Evolutionary conservation across 2,329 filamentous ascomycete genomes (phyloP).

Genomic region (Stagonosporopsis tanaceti): DNA sequence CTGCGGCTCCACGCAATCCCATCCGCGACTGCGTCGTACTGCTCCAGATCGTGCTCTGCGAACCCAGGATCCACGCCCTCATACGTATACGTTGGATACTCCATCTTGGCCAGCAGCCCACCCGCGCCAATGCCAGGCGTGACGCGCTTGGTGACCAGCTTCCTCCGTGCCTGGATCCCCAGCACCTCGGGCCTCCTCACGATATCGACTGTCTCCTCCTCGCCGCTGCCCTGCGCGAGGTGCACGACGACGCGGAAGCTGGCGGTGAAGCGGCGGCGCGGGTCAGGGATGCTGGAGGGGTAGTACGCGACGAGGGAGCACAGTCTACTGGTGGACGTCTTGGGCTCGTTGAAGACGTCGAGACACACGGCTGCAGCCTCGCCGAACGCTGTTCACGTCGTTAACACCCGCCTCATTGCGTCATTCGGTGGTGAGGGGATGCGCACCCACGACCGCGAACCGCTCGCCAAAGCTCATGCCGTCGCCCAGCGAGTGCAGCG

Average conservation of each 20-base stretch:
- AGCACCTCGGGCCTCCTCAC: conserved; percentile 59
- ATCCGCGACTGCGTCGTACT: conserved; percentile 70
- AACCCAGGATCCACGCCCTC: conserved; percentile 68
- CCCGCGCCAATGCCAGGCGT: conserved; percentile 61
- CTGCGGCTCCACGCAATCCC: conserved; percentile 75
- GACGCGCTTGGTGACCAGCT: conserved; percentile 58
- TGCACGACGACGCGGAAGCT: conserved; percentile 63
- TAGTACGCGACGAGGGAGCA: conserved; percentile 70
- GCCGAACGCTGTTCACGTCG: conserved; percentile 61
- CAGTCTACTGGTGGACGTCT: conserved; percentile 58
- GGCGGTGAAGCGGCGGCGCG: conserved; percentile 54
- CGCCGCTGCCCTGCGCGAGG: conserved; percentile 55
- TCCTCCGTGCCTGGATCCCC: conserved; percentile 61
- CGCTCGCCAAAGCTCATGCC: conserved; percentile 65
- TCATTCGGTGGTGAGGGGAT: conserved; percentile 17
- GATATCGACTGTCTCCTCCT: conserved; percentile 58
- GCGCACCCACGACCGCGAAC: conserved; percentile 67
- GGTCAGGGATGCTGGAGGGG: conserved; percentile 64
- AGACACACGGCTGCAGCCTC: conserved; percentile 68
- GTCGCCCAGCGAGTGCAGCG: conserved; percentile 61
- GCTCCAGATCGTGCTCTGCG: conserved; percentile 73
- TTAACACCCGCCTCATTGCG: neutral
- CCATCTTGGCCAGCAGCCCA: conserved; percentile 52
- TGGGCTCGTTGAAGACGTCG: conserved; percentile 65
- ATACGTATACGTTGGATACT: conserved; percentile 62